phyloP scores from a whole-genome alignment of 2,329 filamentous ascomycete genomes.

The Amesomyces nigricolor region DNA sequence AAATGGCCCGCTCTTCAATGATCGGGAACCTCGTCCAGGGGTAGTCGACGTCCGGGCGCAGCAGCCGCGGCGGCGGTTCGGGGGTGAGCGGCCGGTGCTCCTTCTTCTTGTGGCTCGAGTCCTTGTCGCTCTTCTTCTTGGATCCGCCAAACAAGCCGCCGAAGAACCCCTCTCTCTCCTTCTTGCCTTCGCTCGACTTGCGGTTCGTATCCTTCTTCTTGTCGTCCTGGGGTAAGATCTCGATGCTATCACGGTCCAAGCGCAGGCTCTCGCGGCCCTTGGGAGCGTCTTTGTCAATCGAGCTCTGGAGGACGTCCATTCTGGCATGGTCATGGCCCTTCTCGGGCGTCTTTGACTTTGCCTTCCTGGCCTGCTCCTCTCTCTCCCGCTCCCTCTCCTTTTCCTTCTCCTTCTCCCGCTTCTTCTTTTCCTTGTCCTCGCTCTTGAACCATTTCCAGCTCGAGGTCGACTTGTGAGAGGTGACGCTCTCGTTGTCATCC shows the following conservation, averaged over 20 bases:
- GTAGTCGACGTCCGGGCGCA: constrained; percentile 87
- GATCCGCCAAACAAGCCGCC: constrained; percentile 86
- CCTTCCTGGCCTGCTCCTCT: constrained; percentile 46
- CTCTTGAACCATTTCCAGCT: constrained; percentile 80
- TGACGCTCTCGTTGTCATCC: constrained; percentile 58
- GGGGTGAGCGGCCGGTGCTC: constrained; percentile 73
- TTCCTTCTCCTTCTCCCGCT: constrained; percentile 52
- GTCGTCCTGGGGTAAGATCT: constrained; percentile 70
- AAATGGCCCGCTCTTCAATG: constrained; percentile 91
- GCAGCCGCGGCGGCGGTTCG: constrained; percentile 63
- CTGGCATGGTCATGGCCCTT: constrained; percentile 71
- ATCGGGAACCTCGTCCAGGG: constrained; percentile 95
- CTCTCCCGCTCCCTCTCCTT: constrained; percentile 52
- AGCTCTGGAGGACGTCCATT: constrained; percentile 79
- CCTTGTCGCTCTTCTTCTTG: constrained; percentile 80
- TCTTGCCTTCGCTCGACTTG: constrained; percentile 71
- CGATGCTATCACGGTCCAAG: constrained; percentile 69
- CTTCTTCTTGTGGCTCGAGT: constrained; percentile 67
- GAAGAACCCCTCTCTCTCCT: constrained; percentile 90
- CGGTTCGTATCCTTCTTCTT: constrained; percentile 73
- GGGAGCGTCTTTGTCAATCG: constrained; percentile 68
- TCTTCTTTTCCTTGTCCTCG: constrained; percentile 69
- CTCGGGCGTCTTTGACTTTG: constrained; percentile 57
- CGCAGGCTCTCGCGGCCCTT: constrained; percentile 77
- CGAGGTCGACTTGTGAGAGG: constrained; percentile 74